Conservation (phyloP, 768 basidiomycete species). For the Lyophyllum semitale region DNA sequence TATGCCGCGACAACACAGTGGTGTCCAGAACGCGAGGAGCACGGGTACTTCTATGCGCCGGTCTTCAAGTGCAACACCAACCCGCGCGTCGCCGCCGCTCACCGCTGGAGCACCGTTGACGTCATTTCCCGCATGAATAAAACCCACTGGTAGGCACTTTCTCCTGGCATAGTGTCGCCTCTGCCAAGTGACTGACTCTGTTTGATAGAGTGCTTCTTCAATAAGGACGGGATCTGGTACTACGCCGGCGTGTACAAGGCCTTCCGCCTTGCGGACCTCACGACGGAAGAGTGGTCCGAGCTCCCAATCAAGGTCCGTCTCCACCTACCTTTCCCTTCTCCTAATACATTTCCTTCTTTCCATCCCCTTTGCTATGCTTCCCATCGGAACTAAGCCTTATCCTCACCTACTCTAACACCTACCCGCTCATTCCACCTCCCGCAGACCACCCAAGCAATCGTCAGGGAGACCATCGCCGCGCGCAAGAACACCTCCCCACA, state of each 20-base stretch:
- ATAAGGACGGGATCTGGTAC: conserved; percentile 81
- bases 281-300: conserved; percentile 67
- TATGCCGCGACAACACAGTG: conserved; percentile 70
- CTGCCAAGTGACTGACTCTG: neutral
- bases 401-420: neutral
- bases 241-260: conserved; percentile 79
- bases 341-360: neutral
- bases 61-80: conserved; percentile 80
- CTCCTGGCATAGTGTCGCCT: neutral
- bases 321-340: neutral
- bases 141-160: conserved; percentile 55
- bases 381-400: too few species aligned
- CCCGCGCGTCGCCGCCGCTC: conserved; percentile 73
- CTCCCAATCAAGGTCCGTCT: conserved; percentile 60
- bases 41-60: conserved; percentile 76
- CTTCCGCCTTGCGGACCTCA: conserved; percentile 65
- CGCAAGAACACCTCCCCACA: conserved; percentile 82
- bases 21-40: conserved; percentile 83
- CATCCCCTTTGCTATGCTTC: conserved; percentile 5
- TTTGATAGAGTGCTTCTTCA: conserved; percentile 85
- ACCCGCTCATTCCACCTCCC: too few species aligned
- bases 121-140: conserved; percentile 57
- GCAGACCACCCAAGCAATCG: conserved; percentile 64
- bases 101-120: conserved; percentile 72
- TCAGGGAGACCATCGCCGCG: conserved; percentile 70